Evolutionary conservation across 2,329 filamentous ascomycete species (phyloP).

Genomic region (Scedosporium aurantiacum): DNA sequence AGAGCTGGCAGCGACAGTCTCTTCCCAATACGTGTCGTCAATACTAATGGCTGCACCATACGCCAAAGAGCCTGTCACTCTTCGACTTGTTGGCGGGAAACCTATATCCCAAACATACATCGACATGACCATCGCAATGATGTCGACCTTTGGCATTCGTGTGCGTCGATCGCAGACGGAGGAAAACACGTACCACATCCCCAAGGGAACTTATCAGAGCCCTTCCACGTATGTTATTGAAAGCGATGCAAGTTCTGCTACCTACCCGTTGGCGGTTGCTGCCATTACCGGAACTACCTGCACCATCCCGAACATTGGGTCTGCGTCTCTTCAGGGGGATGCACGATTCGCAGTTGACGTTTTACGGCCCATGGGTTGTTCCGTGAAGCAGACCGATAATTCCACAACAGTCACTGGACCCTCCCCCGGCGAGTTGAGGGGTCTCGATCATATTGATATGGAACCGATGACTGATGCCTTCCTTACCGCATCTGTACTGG

Average conservation of each 20-base stretch:
- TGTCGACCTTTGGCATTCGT: constrained; percentile 77
- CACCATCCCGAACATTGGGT: constrained; percentile 93
- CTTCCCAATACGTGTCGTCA: constrained; percentile 97
- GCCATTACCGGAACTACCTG: constrained; percentile 94
- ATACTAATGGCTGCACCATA: constrained; percentile 95
- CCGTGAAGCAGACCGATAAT: constrained; percentile 68
- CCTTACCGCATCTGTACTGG: constrained; percentile 84
- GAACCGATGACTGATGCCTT: constrained; percentile 99
- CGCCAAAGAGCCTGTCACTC: constrained; percentile 82
- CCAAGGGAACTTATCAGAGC: constrained; percentile 71
- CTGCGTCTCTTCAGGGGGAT: constrained; percentile 84
- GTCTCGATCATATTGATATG: constrained; percentile 83
- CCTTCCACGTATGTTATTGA: constrained; percentile 82
- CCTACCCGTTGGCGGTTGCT: constrained; percentile 86
- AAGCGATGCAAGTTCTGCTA: constrained; percentile 95
- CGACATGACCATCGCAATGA: constrained; percentile 98
- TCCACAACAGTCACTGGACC: constrained; percentile 93
- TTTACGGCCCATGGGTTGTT: constrained; percentile 84
- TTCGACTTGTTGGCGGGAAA: constrained; percentile 88
- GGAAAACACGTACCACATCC: constrained; percentile 87
- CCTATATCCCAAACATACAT: constrained; percentile 96
- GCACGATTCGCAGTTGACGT: constrained; percentile 89
- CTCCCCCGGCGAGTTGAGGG: constrained; percentile 58
- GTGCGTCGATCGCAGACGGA: constrained; percentile 69
- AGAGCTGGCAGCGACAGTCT: constrained; percentile 86